Base-by-base conservation (phyloP, 352 stramenopile species). In the Thalassiosira delicatula region DNA sequence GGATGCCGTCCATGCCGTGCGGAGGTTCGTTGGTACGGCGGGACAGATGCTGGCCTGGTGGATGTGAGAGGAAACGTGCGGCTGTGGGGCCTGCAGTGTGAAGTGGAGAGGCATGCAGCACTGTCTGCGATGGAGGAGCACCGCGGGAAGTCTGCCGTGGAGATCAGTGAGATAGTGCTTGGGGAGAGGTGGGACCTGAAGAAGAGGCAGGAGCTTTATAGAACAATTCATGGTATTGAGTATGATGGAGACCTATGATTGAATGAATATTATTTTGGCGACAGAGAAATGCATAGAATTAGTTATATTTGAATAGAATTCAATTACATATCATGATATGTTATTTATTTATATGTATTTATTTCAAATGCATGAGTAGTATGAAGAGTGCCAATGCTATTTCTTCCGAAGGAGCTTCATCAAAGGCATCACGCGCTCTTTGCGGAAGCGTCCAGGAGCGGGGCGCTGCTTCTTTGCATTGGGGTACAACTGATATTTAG, bases 51-150 rank as follows among this genome's bases (percentile, higher is more conserved):
- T 8, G 51, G 51, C 29, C n/a, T 65, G 7, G 4, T 19, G 65
- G 46, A 71, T 71, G 63, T 71, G 63, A 8, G 37, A 49, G 37
- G 37, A 17, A 49, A 49, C 17, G 37, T 49, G 8, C 8, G 37
- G 37, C 37, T 49, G 8, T 49, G 37, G 37, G 37, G 37, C 17
- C 17, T 49, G 17, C 8, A 17, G 37, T 49, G 37, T 49, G 37
- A 49, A 17, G 17, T 49, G 8, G 37, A 8, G 8, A 8, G 37
- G 8, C 37, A 49, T 49, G 37, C 37, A 49, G 37, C 8, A 17
- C 17, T 49, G 17, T 49, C 37, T 17, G 8, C 17, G 17, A 49
- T 49, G 37, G 37, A 49, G 37, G 17, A 49, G 37, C 37, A 49
- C 17, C 8, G 37, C 8, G 37, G 37, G 8, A 49, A 49, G 17